Evolutionary conservation across 2,329 filamentous ascomycete species (phyloP), one percentile per base, ranked within the genome.

Genomic region (Exophiala phaeomuriformis): DNA sequence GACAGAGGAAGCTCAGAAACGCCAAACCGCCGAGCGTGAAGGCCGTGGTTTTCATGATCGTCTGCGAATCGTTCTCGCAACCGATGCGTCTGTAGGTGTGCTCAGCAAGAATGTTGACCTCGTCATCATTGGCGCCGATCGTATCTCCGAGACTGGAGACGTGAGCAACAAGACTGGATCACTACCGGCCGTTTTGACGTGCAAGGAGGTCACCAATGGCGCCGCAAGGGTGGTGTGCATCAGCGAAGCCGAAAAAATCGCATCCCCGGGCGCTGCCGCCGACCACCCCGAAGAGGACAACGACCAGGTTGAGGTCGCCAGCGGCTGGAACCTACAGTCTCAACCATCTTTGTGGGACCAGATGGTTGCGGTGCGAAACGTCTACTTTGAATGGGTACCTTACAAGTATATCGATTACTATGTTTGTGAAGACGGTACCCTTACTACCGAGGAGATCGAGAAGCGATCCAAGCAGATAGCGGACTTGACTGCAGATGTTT

Each of bases 111-210:
- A 55, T 43, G 44, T 49, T 29, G 52, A 54, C 42, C 40, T 54
- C 1, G 68, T 87, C 1, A 67, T 88, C 2, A 69, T 88, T 1
- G 83, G 83, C 1, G 82, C 83, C 1, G 84, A 87, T 63, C 71
- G 79, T 3, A 81, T 88, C 51, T 77, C 78, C 8, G 65, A 69
- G 0, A 64, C 69, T 0, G 83, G 82, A 1, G 76, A 79, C 31
- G 78, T 86, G 12, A 81, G 77, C 65, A 87, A 86, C 67, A 87
- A 86, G 66, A 81, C 76, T 0, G 83, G 84, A 0, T 83, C 81
- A 1, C 66, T 86, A 4, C 76, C 81, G 1, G 75, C 79, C 1
- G 74, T 80, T 0, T 69, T 85, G 1, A 74, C 77, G 47, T 77
- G 79, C 5, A 79, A 73, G 49, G 66, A 77, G 47, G 66, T 78